Base-by-base conservation (phyloP, 1,284 basidiomycete species). In the Peniophora sp. region DNA sequence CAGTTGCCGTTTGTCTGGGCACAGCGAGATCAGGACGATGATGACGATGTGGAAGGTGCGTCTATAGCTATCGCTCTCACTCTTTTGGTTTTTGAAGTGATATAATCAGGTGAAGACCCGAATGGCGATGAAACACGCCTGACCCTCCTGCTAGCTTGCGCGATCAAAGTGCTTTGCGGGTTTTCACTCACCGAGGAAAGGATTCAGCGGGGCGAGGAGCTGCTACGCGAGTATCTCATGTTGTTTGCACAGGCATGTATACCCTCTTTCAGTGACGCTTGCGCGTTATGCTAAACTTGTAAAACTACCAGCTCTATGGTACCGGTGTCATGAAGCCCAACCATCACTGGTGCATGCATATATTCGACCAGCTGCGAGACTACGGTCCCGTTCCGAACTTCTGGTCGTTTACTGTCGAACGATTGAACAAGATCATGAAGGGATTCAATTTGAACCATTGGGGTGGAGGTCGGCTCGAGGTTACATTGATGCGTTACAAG, bases 391-490 rank as follows among this genome's bases (percentile, higher is more conserved):
- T 65, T 1, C 62, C 64, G 47, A 57, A 55, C 14, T 62, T 65
- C 47, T 65, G 64, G 64, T 52, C 60, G 2, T 67, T 67, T 49
- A 52, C 64, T 0, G 49, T 56, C 1, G 64, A 67, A 35, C 57
- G 62, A 0, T 51, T 67, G 8, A 67, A 67, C 53, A 63, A 62
- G 49, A 19, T 60, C 0, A 51, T 67, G 2, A 65, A 65, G 51
- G 57, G 53, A 38, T 56, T 58, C 23, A 61, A 62, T 41, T 53
- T 53, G 25, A 67, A 64, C 48, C 61, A 62, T 41, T 57, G 60
- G 48, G 55, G 54, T 1, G 61, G 59, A 6, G 63, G 65, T 10
- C 57, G 58, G 43, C 48, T 64, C 2, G 63, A 67, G 49, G 55
- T 63, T 0, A 61, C 61, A 0, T 62, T 65, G 59, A 59, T 65